Base-by-base conservation (phyloP, 108 stramenopile genomes). In the Nitzschia palea region DNA sequence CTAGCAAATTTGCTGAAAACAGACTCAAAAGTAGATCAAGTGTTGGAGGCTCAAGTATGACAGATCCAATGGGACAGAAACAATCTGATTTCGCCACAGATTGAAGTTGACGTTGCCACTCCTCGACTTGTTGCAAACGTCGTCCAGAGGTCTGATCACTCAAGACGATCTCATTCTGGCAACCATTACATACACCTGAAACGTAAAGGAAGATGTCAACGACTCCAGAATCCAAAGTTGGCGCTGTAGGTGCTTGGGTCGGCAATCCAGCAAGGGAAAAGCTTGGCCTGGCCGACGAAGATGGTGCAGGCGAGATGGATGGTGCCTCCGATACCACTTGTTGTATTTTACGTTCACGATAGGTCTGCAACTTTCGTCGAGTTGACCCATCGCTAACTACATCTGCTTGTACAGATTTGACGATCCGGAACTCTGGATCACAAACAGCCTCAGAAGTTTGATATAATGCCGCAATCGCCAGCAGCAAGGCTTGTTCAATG, bases 161-260 rank as follows among this genome's bases (percentile, higher is more conserved):
- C 32, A 60, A 42, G 0, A 40, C 4, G 36, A 8, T 25, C 20
- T 60, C 40, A 12, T 9, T 20, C 4, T 42, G 20, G 26, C 58
- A 60, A 12, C 58, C 58, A 23, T 36, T 60, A 37, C 58, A 60
- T 2, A 60, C 35, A 34, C 58, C 58, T 10, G 37, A 42, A 40
- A 60, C 25, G 3, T 20, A 60, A 10, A 60, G 31, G 17, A 56
- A 56, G n/a, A n/a, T n/a, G n/a, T n/a, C n/a, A n/a, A n/a, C n/a
- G n/a, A n/a, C n/a, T n/a, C n/a, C n/a, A n/a, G n/a, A n/a, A n/a
- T n/a, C n/a, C 15, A 33, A 4, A 18, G 15, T n/a, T 26, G 3
- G 36, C 31, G 35, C 34, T 18, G 40, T 42, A 14, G 40, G 40
- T 42, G 40, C 9, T 14, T 12, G 9, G 9, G 40, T 42, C n/a